phyloP scores from a whole-genome alignment of 1,284 basidiomycete genomes.

The Ceratobasidium sp. region DNA sequence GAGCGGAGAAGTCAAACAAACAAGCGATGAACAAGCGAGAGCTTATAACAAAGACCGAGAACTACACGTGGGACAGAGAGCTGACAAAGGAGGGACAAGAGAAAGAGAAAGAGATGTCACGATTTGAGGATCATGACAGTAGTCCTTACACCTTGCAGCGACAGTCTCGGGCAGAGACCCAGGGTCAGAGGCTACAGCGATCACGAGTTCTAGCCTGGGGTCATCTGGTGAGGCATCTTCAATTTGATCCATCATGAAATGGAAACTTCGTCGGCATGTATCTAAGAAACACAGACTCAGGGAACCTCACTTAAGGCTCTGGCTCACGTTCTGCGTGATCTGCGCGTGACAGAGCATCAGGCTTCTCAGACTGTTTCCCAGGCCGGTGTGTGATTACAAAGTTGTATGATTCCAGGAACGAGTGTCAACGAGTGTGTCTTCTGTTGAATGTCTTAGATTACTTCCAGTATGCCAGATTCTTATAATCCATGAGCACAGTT shows the following conservation, averaged over 20 bases:
- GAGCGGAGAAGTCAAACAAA: too few relatives aligned
- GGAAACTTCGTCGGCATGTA: neutral
- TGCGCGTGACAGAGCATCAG: conserved; percentile 53
- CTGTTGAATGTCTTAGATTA: conserved; percentile 47
- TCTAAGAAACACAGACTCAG: neutral
- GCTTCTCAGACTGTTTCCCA: conserved; percentile 51
- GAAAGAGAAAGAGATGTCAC: too few relatives aligned
- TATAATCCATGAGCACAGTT: conserved; percentile 53
- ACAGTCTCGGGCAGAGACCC: neutral
- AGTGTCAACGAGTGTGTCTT: conserved; percentile 54
- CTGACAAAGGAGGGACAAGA: too few relatives aligned
- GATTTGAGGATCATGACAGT: too few relatives aligned
- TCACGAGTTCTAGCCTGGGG: neutral
- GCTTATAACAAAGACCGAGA: too few relatives aligned
- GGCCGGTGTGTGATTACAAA: conserved; percentile 53
- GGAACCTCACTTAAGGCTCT: conserved; percentile 1
- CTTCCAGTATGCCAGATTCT: conserved; percentile 54
- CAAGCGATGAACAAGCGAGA: too few relatives aligned
- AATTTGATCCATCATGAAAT: neutral
- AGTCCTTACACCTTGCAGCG: neutral
- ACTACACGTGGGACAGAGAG: too few relatives aligned
- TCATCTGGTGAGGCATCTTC: neutral
- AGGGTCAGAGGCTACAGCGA: neutral
- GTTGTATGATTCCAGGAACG: conserved; percentile 50
- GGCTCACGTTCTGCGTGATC: conserved; percentile 39